A percentile compares a stretch with the other conserved stretches of the same genome.
phyloP scores from a whole-genome alignment of 2,329 filamentous ascomycete genomes.

The Myrmaecium sp. region DNA sequence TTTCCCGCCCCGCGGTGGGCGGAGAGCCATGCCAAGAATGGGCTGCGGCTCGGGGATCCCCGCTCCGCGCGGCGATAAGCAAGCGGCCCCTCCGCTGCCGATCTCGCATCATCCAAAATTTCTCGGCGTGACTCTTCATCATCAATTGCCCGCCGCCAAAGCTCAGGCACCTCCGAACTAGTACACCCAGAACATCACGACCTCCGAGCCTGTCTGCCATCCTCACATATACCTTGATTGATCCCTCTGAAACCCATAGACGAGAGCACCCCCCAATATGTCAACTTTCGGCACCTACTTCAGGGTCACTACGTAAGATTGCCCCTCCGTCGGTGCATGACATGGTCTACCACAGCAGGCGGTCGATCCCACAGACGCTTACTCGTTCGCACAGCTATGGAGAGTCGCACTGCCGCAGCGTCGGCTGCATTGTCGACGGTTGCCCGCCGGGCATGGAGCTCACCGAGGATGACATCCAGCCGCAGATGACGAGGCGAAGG shows the following conservation, averaged over 20 bases:
- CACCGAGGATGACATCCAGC: slow-evolving; percentile 77
- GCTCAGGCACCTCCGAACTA: too few relatives aligned
- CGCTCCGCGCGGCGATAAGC: too few relatives aligned
- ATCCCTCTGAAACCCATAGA: neutral
- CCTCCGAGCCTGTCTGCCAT: too few relatives aligned
- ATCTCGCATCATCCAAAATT: too few relatives aligned
- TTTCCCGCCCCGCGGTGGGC: too few relatives aligned
- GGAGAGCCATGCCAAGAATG: too few relatives aligned
- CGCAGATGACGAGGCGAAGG: slow-evolving; percentile 77
- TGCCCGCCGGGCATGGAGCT: slow-evolving; percentile 76
- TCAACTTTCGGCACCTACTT: slow-evolving; percentile 78
- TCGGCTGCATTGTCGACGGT: slow-evolving; percentile 90
- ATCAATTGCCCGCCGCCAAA: too few relatives aligned
- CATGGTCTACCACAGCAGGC: neutral
- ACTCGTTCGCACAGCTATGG: slow-evolving; percentile 40
- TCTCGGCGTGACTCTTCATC: too few relatives aligned
- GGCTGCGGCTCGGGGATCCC: too few relatives aligned
- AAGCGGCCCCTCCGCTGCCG: too few relatives aligned
- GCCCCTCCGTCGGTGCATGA: slow-evolving; percentile 2
- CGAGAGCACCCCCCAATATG: slow-evolving; percentile 43
- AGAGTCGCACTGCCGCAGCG: slow-evolving; percentile 80
- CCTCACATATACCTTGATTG: too few relatives aligned
- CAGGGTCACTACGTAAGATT: slow-evolving; percentile 59
- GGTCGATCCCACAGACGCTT: slow-evolving; percentile 7
- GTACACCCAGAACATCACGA: too few relatives aligned